phyloP scores from a whole-genome alignment of 2,329 filamentous ascomycete genomes.

The Madurella mycetomatis region DNA sequence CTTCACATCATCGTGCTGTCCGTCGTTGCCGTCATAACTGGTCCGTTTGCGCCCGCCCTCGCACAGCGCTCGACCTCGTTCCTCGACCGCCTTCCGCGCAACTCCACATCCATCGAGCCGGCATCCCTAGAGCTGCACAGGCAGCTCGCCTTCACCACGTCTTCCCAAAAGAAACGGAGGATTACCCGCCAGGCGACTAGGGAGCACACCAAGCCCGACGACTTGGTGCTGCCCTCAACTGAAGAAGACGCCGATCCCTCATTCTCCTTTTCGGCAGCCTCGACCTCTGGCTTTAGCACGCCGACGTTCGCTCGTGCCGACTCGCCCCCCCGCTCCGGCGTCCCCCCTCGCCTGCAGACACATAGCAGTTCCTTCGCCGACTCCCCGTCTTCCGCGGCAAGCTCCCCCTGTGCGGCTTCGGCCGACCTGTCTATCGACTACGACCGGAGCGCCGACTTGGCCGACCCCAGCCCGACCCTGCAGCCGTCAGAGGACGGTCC shows the following conservation, averaged over 20 bases:
- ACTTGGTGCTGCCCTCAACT: slow-evolving; percentile 50
- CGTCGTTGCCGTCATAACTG: background rate
- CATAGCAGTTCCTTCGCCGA: slow-evolving; percentile 42
- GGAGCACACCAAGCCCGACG: slow-evolving; percentile 37
- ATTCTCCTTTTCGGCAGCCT: slow-evolving; percentile 47
- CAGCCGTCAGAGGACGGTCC: slow-evolving; percentile 24
- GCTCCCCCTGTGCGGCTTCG: slow-evolving; percentile 55
- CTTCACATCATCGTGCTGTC: slow-evolving; percentile 1
- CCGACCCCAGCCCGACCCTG: slow-evolving; percentile 40
- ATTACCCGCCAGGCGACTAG: slow-evolving; percentile 48
- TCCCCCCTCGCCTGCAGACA: slow-evolving; percentile 50
- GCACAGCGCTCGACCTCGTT: slow-evolving; percentile 3
- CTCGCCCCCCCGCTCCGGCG: slow-evolving; percentile 45
- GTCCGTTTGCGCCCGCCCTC: background rate
- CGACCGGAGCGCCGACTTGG: slow-evolving; percentile 46
- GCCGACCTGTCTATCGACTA: slow-evolving; percentile 54
- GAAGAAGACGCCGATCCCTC: slow-evolving; percentile 45
- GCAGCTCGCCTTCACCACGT: slow-evolving; percentile 69
- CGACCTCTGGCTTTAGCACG: slow-evolving; percentile 36
- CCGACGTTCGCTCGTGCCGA: slow-evolving; percentile 40
- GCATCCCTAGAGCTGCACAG: slow-evolving; percentile 49
- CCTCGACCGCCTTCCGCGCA: slow-evolving; percentile 17
- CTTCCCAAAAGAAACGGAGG: slow-evolving; percentile 70
- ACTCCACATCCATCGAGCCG: slow-evolving; percentile 18
- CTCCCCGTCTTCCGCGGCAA: slow-evolving; percentile 52